These are phyloP conservation scores for Diplodia scrobiculata DNA, from an alignment of 2,329 filamentous ascomycete genomes.

Conservation along the genomic window DNA sequence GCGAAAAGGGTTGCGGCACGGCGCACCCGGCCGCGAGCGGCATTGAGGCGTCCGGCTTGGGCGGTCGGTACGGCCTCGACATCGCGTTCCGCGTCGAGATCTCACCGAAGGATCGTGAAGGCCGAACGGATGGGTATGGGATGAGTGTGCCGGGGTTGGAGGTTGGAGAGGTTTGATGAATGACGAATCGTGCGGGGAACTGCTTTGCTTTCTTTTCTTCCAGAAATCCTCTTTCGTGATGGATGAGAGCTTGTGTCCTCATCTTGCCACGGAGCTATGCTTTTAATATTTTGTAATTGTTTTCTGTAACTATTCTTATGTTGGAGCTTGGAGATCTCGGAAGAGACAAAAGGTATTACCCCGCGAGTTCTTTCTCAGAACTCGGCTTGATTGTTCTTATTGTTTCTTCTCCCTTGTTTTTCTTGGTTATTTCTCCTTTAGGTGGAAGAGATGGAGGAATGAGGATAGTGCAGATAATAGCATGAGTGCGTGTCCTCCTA, in stretches of 20 bases:
- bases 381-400: background rate
- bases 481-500: background rate
- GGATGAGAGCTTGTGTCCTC: background rate
- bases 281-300: conserved; percentile 1
- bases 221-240: background rate
- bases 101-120: conserved; percentile 47
- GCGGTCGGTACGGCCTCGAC: conserved; percentile 51
- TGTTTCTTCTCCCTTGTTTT: background rate
- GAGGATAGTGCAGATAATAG: background rate
- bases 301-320: background rate
- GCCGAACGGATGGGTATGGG: conserved; percentile 54
- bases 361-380: background rate
- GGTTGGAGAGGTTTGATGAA: background rate
- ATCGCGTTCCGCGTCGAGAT: conserved; percentile 55
- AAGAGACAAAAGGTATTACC: background rate
- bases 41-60: conserved; percentile 47
- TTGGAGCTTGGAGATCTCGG: background rate
- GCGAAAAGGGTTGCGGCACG: conserved; percentile 78
- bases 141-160: conserved; percentile 52
- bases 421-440: background rate
- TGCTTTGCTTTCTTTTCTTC: background rate
- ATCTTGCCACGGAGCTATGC: background rate
- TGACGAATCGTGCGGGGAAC: background rate
- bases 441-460: background rate
- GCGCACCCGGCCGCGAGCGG: conserved; percentile 69